Base-by-base conservation (phyloP, 2,329 filamentous ascomycete species). In the Penicillium sp. region DNA sequence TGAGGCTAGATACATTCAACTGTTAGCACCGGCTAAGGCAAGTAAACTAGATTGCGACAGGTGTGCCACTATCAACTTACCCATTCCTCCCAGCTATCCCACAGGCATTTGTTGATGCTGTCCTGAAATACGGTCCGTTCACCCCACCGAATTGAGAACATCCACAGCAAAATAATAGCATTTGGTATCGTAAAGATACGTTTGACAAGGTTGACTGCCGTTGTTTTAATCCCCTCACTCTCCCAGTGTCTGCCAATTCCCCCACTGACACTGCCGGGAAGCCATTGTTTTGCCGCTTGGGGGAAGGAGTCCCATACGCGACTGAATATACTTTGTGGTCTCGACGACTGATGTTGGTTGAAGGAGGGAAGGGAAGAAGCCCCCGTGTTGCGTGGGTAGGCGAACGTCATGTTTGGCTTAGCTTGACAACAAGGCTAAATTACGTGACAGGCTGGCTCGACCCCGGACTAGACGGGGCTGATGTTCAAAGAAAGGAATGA, bases 51-150 rank as follows among this genome's bases (percentile, higher is more conserved):
- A 29, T 25, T 33, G 51, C 35, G 15, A 27, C 44, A 15, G 3
- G 43, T 7, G 15, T 23, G 23, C 12, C 43, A n/a, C 47, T 31
- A 19, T 21, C 19, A 8, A 71, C 79, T 65, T 81, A 96, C 92
- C 93, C 94, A 99, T 75, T 85, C 83, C 79, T 99, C 94, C 94
- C 94, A 99, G 41, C 83, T 84, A 36, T 85, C 82, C 94, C 94
- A 99, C 54, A 84, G 78, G 75, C 94, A 99, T 51, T 79, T 81
- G 55, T 83, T 79, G 17, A 96, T 84, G 59, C 84, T 86, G 62
- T 84, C 84, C 53, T 83, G 81, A 73, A 96, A 97, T 36, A 88
- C 83, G 75, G 84, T 89, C 58, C 89, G 82, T 78, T 99, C 94
- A 1, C 93, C 92, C 86, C 90, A 94, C 63, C 94, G 85, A 61